Conservation (phyloP, 2,329 filamentous ascomycete species). For the Aspergillus spinulosporus region DNA sequence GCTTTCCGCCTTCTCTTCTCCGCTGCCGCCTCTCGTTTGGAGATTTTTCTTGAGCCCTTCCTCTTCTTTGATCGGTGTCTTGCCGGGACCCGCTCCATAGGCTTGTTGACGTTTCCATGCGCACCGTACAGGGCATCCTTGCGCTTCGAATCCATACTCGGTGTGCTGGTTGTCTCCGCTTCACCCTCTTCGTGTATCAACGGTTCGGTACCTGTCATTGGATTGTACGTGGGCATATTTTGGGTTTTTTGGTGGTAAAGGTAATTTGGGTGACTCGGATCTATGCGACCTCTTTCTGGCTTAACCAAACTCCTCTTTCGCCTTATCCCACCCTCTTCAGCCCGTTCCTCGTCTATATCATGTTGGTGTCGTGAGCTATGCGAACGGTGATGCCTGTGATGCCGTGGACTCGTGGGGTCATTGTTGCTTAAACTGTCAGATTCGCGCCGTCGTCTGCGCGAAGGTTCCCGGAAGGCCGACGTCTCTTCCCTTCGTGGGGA, state of each 20-base stretch:
- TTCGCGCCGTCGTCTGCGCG: conserved; percentile 68
- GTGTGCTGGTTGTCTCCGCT: conserved; percentile 60
- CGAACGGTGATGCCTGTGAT: conserved; percentile 42
- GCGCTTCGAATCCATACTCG: conserved; percentile 59
- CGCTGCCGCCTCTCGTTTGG: conserved; percentile 59
- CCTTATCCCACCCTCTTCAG: conserved; percentile 53
- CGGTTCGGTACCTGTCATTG: conserved; percentile 88
- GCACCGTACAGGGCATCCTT: conserved; percentile 38
- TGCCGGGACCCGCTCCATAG: conserved; percentile 46
- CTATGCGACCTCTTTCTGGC: conserved; percentile 83
- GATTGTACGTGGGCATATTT: conserved; percentile 86
- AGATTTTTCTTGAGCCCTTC: conserved; percentile 65
- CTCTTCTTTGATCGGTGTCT: conserved; percentile 49
- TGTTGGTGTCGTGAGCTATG: conserved; percentile 49
- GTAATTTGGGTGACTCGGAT: conserved; percentile 88
- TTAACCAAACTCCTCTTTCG: conserved; percentile 87
- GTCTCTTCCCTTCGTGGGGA: conserved; percentile 60
- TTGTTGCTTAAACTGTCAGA: conserved; percentile 62
- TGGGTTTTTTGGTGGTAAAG: conserved; percentile 93
- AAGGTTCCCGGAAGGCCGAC: conserved; percentile 66
- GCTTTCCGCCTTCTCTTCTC: conserved; percentile 61
- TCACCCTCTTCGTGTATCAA: conserved; percentile 69
- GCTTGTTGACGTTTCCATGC: conserved; percentile 39
- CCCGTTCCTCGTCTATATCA: conserved; percentile 53
- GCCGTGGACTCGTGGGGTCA: conserved; percentile 39